Evolutionary conservation across 441 rosid genomes (phyloP), one percentile per base, ranked within the genome.

Genomic region (Gossypium schwendimanii): DNA sequence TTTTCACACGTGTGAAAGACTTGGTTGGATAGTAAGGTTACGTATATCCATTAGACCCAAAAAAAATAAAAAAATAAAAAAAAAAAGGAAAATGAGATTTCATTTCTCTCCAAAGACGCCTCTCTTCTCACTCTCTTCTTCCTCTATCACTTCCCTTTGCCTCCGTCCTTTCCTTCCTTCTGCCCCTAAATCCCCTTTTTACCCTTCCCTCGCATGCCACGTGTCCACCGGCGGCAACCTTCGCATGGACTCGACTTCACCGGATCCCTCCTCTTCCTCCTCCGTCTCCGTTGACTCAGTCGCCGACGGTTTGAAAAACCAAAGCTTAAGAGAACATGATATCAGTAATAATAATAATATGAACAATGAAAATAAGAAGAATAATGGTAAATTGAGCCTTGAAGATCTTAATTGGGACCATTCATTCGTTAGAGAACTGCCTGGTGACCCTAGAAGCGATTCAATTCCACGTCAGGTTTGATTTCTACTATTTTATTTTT

Each of bases 381-480:
- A 73, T 5, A 68, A 28, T 12, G 71, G 11, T 65, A 78, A 45
- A 61, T 50, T 79, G 75, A 82, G 57, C 61, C 89, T 95, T 24
- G 92, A 95, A 72, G 97, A 89, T 80, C 92, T 91, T 61, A 85
- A 85, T 54, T 95, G 98, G 98, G 97, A 95, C 76, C 84, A 93
- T 74, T 95, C 99, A 4, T 91, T 95, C 76, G 92, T 93, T 70
- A 76, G 85, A 71, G 97, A 83, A 62, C 68, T 95, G 82, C 99
- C 99, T 24, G 95, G 93, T 63, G 99, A 95, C 79, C 84, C 93
- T 0, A 79, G 89, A 76, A 82, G 64, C 75, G 91, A 91, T 79
- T 70, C 76, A 3, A 73, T 87, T 75, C 95, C 97, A 0, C 99
- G 99, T 54, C 87, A 95, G 97, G 98, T 91, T 26, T 11, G 64